Conservation (phyloP, 2,329 filamentous ascomycete species). For the Diaporthe vaccinii region DNA sequence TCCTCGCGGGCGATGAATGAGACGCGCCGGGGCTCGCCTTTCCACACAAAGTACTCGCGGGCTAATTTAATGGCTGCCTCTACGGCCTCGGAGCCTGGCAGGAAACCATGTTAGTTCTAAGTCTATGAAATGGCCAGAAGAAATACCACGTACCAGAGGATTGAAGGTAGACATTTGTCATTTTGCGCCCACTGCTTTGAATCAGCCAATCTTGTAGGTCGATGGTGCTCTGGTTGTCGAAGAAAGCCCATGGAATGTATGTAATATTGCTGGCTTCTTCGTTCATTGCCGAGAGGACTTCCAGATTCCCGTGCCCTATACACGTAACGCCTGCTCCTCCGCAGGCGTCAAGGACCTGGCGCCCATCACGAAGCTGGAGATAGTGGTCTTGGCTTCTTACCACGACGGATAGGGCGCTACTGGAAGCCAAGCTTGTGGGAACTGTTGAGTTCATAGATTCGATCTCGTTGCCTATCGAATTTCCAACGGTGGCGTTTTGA, state of each 20-base stretch:
- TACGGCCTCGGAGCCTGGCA: constrained; percentile 74
- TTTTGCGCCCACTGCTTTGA: constrained; percentile 51
- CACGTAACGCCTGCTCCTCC: constrained; percentile 80
- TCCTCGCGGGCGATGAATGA: constrained; percentile 75
- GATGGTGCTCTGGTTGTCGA: constrained; percentile 66
- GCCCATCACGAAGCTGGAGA: constrained; percentile 55
- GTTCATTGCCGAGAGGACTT: constrained; percentile 71
- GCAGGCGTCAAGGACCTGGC: constrained; percentile 77
- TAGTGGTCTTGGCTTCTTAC: constrained; percentile 45
- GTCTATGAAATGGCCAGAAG: not conserved
- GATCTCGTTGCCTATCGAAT: not conserved
- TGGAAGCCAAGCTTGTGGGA: not conserved
- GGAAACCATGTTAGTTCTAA: not conserved
- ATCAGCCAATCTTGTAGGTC: constrained; percentile 58
- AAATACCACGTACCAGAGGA: constrained; percentile 47
- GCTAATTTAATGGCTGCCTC: constrained; percentile 78
- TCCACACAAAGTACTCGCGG: constrained; percentile 75
- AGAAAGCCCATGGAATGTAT: constrained; percentile 59
- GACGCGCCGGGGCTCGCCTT: constrained; percentile 63
- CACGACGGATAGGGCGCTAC: constrained; percentile 32
- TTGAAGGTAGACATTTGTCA: constrained; percentile 56
- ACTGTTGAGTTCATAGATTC: not conserved
- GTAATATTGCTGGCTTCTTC: constrained; percentile 58
- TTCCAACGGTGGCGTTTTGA: no score
- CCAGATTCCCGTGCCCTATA: constrained; percentile 75